Evolutionary conservation across 306 rosid genomes (phyloP).

Genomic region (Fagus sylvatica): DNA sequence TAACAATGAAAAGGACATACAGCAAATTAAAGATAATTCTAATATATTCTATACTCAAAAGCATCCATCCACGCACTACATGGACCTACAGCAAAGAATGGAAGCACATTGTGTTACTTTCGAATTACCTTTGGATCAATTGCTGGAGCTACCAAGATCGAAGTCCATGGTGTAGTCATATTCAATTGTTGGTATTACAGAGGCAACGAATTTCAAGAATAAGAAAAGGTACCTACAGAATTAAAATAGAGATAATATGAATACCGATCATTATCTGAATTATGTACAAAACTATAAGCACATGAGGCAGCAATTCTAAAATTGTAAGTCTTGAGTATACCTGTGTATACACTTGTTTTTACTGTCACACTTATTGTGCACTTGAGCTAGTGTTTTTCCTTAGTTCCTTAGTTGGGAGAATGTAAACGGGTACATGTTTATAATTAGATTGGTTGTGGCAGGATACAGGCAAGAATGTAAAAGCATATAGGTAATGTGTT

Average conservation of each 20-base stretch:
- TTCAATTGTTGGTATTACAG: constrained; percentile 95
- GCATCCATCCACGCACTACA: neutral
- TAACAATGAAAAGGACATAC: neutral
- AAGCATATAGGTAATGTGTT: neutral
- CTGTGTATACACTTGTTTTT: neutral
- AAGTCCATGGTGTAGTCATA: constrained; percentile 98
- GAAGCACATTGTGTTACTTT: neutral
- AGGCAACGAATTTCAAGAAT: constrained; percentile 92
- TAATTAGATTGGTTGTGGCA: neutral
- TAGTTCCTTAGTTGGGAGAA: neutral
- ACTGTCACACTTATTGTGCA: neutral
- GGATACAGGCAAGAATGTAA: neutral
- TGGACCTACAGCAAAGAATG: neutral
- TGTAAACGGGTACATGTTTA: neutral
- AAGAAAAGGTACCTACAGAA: constrained; percentile 81
- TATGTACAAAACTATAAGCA: neutral
- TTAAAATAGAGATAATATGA: neutral
- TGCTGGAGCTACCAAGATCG: constrained; percentile 93
- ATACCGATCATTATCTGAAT: neutral
- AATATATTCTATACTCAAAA: neutral
- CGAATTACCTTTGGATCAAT: constrained; percentile 43
- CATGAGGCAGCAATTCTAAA: neutral
- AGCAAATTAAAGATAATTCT: neutral
- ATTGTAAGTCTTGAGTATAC: neutral
- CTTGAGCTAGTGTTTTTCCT: neutral